Evolutionary conservation across 208 protist species (phyloP), one percentile per base, ranked within the genome.

Genomic region (Sergeia podlipaevii): DNA sequence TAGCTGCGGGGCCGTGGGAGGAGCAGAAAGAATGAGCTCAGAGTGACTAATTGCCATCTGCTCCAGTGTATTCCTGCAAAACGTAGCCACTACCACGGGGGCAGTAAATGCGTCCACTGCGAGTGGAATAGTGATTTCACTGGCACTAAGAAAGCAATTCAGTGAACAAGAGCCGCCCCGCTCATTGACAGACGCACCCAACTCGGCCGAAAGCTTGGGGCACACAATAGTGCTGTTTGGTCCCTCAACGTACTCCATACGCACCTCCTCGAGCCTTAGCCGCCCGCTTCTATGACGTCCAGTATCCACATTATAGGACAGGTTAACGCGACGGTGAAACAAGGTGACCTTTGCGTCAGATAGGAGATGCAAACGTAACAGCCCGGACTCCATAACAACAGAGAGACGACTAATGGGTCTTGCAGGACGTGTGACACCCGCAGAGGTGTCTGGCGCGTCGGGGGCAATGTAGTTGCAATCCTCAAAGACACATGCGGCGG

Each of bases 111-210:
- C 59, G n/a, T 47, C 46, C 23, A 72, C n/a, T 8, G 60, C 8
- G 5, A 76, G 37, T 21, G 70, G 70, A 3, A 76, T 39, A 32
- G 26, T 41, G 3, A 76, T 33, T 38, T 76, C 70, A 15, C 64
- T 64, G 15, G 59, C 64, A 15, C 34, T 63, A 15, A 76, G 44
- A 7, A 58, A 63, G 42, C 56, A 69, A 24, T 48, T 49, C 32
- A 60, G 3, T 0, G 53, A 20, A 2, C 47, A 24, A 2, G 53
- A 11, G 4, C 23, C 24, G 6, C 33, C 28, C 11, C 53, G 53
- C 4, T 15, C 2, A 2, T 21, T 37, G 6, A 26, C 8, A 15
- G 34, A 39, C 29, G 20, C 41, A n/a, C 49, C 53, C 13, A 39
- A 28, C 10, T 60, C 53, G 3, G 49, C 17, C 17, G 26, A 20